phyloP scores from a whole-genome alignment of 1,284 basidiomycete species.

The Rhodotorula sp. region DNA sequence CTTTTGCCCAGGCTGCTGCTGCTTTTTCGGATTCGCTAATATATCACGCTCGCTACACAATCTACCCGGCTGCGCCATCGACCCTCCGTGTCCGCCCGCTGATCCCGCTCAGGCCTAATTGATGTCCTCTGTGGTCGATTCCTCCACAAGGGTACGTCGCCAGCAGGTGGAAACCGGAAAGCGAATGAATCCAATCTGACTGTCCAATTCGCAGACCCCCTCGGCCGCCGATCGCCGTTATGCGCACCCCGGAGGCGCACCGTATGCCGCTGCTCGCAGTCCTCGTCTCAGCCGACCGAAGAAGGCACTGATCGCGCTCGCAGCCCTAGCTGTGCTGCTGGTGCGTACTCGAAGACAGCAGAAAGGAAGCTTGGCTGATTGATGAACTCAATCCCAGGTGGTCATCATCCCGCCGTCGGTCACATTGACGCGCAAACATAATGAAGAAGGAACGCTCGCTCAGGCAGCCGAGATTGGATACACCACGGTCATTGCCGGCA shows the following conservation, averaged over 20 bases:
- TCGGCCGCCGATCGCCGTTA: background rate
- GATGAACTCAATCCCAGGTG: background rate
- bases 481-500: constrained; percentile 17
- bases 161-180: background rate
- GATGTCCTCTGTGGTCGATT: background rate
- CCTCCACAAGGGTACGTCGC: background rate
- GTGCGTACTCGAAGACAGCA: background rate
- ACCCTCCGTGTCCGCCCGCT: too few species aligned
- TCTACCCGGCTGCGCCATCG: too few species aligned
- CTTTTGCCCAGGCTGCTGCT: too few species aligned
- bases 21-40: too few species aligned
- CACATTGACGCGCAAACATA: background rate
- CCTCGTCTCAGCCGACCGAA: background rate
- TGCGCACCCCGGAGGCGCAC: background rate
- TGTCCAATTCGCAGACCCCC: background rate
- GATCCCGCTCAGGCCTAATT: background rate
- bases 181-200: background rate
- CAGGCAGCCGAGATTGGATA: constrained; percentile 5
- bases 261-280: background rate
- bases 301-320: background rate
- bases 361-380: background rate
- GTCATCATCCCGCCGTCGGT: constrained; percentile 17
- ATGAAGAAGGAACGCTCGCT: background rate
- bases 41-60: too few species aligned
- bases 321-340: background rate